phyloP scores from a whole-genome alignment of 164 flowering plant genomes.

The Vitis rupestris region DNA sequence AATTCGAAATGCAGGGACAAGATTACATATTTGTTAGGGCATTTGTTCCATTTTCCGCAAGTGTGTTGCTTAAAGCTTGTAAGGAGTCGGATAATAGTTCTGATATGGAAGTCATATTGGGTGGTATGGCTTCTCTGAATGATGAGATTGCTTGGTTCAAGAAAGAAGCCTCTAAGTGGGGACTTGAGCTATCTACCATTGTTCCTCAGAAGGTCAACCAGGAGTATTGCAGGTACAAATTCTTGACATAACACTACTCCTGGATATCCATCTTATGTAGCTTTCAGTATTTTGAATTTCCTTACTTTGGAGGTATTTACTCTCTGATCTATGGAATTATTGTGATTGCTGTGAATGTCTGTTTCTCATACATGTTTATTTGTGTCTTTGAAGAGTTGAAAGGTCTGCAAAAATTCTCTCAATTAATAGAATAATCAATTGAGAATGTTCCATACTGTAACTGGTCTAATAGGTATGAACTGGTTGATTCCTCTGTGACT shows the following conservation, averaged over 20 bases:
- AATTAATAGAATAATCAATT: too few relatives aligned
- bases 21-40: slow-evolving; percentile 81
- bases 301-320: too few relatives aligned
- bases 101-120: slow-evolving; percentile 67
- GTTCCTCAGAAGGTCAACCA: slow-evolving; percentile 54
- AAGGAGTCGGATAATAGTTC: slow-evolving; percentile 46
- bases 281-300: not conserved
- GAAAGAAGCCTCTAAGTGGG: slow-evolving; percentile 75
- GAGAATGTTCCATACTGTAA: too few relatives aligned
- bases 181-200: slow-evolving; percentile 34
- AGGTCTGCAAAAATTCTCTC: too few relatives aligned
- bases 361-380: too few relatives aligned
- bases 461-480: too few relatives aligned
- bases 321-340: too few relatives aligned
- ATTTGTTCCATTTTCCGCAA: slow-evolving; percentile 72
- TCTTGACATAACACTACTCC: not conserved
- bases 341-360: too few relatives aligned
- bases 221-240: slow-evolving; percentile 65
- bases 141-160: slow-evolving; percentile 92
- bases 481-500: too few relatives aligned
- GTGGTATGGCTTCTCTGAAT: slow-evolving; percentile 66
- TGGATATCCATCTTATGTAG: not conserved
- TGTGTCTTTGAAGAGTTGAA: too few relatives aligned
- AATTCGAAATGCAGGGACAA: slow-evolving; percentile 57
- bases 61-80: slow-evolving; percentile 67